Evolutionary conservation across 1,139 yeast species (phyloP), one percentile per base, ranked within the genome.

Genomic region (Yamadazyma triangularis): DNA sequence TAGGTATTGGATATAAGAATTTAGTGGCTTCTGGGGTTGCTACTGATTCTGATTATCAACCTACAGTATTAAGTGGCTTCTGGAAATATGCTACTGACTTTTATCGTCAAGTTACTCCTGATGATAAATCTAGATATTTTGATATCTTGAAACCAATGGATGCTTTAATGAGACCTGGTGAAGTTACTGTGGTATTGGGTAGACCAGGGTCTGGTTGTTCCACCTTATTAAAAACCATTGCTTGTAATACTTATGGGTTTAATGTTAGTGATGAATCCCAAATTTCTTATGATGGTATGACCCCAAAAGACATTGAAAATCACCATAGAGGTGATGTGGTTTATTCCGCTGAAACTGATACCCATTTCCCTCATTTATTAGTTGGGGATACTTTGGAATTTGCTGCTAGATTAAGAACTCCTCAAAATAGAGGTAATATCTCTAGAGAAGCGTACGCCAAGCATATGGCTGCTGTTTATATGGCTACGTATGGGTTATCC

Each of bases 121-220:
- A 39, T 28, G 58, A 42, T 42, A 52, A 45, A 32, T 53, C 47
- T 25, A 24, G 38, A 13, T 34, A 41, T 27, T 55, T 55, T 36
- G 59, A 58, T 31, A 58, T 58, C 30, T 48, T 58, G 32, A 58
- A 58, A 38, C 39, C 48, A 11, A 58, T 57, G 63, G 62, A 57
- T 32, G 63, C 50, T 7, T 40, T 56, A 7, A 44, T 55, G 41
- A 40, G 31, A 28, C 83, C 89, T 0, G 88, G 91, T 32, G 84
- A 81, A 44, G 63, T 83, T 32, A 72, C 84, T 7, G 85, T 83
- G 29, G 91, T 82, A 2, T 58, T 82, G 24, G 91, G 91, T 27
- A 72, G 88, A 51, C 91, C 91, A 0, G 91, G 91, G 48, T 75
- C 88, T 13, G 94, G 94, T 37, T 84, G 94, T 56, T 73, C 93